Base-by-base conservation (phyloP, 2,329 filamentous ascomycete species). In the Cadophora gregata region DNA sequence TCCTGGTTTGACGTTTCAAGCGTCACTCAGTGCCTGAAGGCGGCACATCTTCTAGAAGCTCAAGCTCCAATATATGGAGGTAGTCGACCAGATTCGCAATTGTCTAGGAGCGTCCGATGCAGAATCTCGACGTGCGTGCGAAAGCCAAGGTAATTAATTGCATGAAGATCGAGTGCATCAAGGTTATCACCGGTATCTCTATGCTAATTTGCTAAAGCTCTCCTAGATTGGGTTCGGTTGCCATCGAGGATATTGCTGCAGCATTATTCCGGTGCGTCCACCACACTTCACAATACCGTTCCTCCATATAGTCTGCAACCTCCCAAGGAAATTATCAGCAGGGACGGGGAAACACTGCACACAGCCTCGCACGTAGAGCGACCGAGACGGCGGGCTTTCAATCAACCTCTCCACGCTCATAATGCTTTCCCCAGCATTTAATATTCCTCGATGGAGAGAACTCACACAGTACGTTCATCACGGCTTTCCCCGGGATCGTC, bases 161-260 rank as follows among this genome's bases (percentile, higher is more conserved):
- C n/a, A 36, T 1, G 25, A 12, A 25, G 38, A 10, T 38, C 21
- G 33, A 38, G n/a, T 38, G 9, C 8, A 16, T 38, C 14, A 38
- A 24, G n/a, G 16, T 8, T n/a, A 58, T 42, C 33, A 12, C 38
- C 14, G 14, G 24, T 33, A 56, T 19, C 31, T 4, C 16, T 42
- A 36, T 24, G 36, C n/a, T n/a, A n/a, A n/a, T n/a, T n/a, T n/a
- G n/a, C n/a, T n/a, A n/a, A n/a, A 38, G 27, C 42, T 38, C 55
- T 58, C 55, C 55, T 58, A 42, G 55, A 58, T 58, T 58, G 31
- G 55, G 21, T 58, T 58, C 21, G 55, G 21, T 31, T 10, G 36
- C 27, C 7, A 36, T 38, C 21, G 31, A 38, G 55, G 33, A 58
- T 24, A 38, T 38, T 56, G 7, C 55, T 25, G 14, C 33, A 10